A percentile compares a stretch with the other conserved stretches of the same genome.
Conservation (phyloP, 768 basidiomycete genomes). For the Hypholoma fasciculare region DNA sequence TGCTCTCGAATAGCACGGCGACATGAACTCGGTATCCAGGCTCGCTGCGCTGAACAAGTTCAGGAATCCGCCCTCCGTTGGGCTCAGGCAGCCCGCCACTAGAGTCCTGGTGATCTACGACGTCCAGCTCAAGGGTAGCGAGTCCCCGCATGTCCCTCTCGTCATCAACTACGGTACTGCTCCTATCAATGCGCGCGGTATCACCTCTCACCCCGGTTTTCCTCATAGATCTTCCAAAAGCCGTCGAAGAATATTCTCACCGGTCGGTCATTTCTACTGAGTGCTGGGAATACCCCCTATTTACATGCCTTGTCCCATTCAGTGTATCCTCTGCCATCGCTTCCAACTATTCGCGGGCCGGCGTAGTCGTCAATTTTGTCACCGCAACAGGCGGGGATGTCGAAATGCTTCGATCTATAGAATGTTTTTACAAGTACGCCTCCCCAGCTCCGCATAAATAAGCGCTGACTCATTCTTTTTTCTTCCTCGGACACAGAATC, state of each 20-base stretch:
- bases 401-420: constrained; percentile 97
- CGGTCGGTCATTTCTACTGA: constrained; percentile 50
- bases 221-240: constrained; percentile 80
- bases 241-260: constrained; percentile 96
- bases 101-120: constrained; percentile 93
- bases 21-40: constrained; percentile 86
- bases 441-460: neutral
- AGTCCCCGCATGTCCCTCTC: constrained; percentile 87
- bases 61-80: constrained; percentile 49
- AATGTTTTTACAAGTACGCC: constrained; percentile 93
- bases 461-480: constrained; percentile 4
- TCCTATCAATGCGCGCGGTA: neutral
- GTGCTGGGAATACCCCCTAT: constrained; percentile 3
- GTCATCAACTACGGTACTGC: constrained; percentile 88
- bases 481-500: constrained; percentile 45
- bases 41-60: constrained; percentile 85
- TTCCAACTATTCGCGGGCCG: constrained; percentile 82
- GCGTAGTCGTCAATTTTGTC: constrained; percentile 94
- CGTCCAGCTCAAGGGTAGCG: constrained; percentile 87
- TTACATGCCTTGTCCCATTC: constrained; percentile 3
- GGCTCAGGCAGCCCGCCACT: constrained; percentile 65
- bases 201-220: neutral
- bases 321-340: constrained; percentile 88
- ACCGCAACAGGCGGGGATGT: constrained; percentile 98
- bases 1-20: constrained; percentile 65